Evolutionary conservation across 208 protist species (phyloP).

Genomic region (Trypanosoma boissoni): DNA sequence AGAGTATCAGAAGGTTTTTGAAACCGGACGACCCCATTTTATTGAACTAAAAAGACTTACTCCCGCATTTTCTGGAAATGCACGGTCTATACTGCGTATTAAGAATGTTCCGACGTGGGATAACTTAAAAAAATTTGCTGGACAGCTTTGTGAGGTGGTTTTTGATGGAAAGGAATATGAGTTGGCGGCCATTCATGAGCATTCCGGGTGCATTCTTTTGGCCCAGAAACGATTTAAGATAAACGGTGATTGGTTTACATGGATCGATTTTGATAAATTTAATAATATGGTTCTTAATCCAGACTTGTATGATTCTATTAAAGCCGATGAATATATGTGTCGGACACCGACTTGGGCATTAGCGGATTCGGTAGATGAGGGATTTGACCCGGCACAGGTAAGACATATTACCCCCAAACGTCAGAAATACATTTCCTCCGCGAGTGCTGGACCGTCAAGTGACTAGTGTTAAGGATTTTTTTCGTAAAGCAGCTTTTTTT

Average conservation of each 20-base stretch:
- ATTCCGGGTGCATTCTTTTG: constrained; percentile 89
- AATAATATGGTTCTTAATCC: constrained; percentile 45
- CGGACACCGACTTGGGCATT: constrained; percentile 78
- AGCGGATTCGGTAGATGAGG: constrained; percentile 49
- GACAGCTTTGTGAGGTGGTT: constrained; percentile 52
- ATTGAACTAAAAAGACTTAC: constrained; percentile 95
- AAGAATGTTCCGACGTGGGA: constrained; percentile 93
- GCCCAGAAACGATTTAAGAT: constrained; percentile 66
- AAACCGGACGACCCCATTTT: constrained; percentile 87
- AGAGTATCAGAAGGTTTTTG: constrained; percentile 91
- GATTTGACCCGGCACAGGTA: constrained; percentile 85
- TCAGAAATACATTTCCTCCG: constrained; percentile 32
- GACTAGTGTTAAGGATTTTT: no score
- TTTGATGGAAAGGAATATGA: constrained; percentile 62
- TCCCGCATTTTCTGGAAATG: constrained; percentile 85
- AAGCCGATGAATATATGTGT: constrained; percentile 70
- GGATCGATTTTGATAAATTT: constrained; percentile 91
- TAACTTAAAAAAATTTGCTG: constrained; percentile 74
- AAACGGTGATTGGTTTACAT: constrained; percentile 67
- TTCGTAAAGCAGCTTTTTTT: no score
- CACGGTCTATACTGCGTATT: constrained; percentile 81
- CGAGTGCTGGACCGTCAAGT: no score
- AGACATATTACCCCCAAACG: constrained; percentile 58
- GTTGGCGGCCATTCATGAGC: constrained; percentile 83
- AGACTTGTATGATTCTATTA: constrained; percentile 25